Base-by-base conservation (phyloP, 768 basidiomycete genomes). In the Hericium coralloides region DNA sequence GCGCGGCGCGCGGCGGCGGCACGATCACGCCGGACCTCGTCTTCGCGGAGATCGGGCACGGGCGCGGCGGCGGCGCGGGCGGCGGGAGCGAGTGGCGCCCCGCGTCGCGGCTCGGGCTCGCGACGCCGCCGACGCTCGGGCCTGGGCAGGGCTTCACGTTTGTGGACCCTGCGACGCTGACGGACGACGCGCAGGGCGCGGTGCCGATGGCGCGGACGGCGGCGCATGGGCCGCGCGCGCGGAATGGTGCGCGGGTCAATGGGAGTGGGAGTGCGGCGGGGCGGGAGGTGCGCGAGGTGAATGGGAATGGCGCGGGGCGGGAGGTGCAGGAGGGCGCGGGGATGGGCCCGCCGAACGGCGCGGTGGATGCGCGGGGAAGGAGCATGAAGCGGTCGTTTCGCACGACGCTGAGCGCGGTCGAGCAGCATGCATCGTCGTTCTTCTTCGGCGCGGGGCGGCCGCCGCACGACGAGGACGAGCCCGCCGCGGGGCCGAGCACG, bases 41-140 rank as follows among this genome's bases (percentile, higher is more conserved):
- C 61, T 88, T 78, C 59, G 85, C 87, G 5, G 89, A 91, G 66
- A 84, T 88, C 58, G 87, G 85, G 2, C 87, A 88, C 64, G 86
- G 85, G 3, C 77, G 84, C 26, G 85, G 85, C 20, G 49, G 15
- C 12, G 49, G 49, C 49, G 23, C n/a, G 39, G 39, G 39, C n/a
- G 39, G 14, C n/a, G 14, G 39, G n/a, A 20, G n/a, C 43, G 43
- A 49, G 12, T 23, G 26, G 10, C 23, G 49, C 23, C n/a, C n/a
- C n/a, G 25, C 43, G 14, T 17, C 25, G 39, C 31, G 25, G 20
- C 37, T 18, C 12, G 53, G n/a, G 50, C 59, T 12, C 37, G 37
- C 9, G 14, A 48, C 12, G 31, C 52, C 12, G 31, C 59, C 26
- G 61, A 43, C 12, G 23, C 49, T 15, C 25, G 57, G 23, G 63